A percentile compares a stretch with the other conserved stretches of the same genome.
Evolutionary conservation across 257 asterid genomes (phyloP).

Genomic region (Eucommia ulmoides): DNA sequence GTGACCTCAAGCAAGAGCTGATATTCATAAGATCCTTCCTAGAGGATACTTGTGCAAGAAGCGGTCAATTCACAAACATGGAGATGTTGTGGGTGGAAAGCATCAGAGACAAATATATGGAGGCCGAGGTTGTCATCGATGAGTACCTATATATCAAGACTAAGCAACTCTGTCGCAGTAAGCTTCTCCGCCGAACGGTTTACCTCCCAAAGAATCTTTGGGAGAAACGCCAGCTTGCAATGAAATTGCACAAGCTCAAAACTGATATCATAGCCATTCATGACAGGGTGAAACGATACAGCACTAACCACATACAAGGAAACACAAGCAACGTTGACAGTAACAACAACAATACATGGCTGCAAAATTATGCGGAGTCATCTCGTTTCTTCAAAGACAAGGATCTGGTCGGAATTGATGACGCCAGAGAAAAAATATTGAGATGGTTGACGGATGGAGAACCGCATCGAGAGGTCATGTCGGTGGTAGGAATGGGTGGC

Average conservation of each 20-base stretch:
- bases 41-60: too few relatives aligned
- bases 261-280: slow-evolving; percentile 8
- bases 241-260: slow-evolving; percentile 11
- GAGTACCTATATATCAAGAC: too few relatives aligned
- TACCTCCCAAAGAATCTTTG: slow-evolving; percentile 10
- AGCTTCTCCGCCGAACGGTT: background rate
- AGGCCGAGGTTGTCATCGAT: too few relatives aligned
- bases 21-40: too few relatives aligned
- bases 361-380: slow-evolving; percentile 9
- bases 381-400: slow-evolving; percentile 3
- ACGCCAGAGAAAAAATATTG: background rate
- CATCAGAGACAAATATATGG: too few relatives aligned
- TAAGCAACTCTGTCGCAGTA: too few relatives aligned
- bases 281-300: slow-evolving; percentile 6
- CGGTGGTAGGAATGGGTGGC: slow-evolving; percentile 14
- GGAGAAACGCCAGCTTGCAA: slow-evolving; percentile 4
- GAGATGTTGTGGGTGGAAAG: too few relatives aligned
- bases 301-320: background rate
- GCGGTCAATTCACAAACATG: too few relatives aligned
- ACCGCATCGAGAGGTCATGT: background rate
- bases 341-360: background rate
- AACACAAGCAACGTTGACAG: background rate
- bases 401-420: slow-evolving; percentile 9
- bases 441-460: slow-evolving; percentile 8
- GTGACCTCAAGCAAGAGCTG: too few relatives aligned